Percentiles rank a stretch among this genome's conserved stretches.
Evolutionary conservation across 495 filamentous ascomycete species (phyloP).

Genomic region (Hypoxylon cercidicola): DNA sequence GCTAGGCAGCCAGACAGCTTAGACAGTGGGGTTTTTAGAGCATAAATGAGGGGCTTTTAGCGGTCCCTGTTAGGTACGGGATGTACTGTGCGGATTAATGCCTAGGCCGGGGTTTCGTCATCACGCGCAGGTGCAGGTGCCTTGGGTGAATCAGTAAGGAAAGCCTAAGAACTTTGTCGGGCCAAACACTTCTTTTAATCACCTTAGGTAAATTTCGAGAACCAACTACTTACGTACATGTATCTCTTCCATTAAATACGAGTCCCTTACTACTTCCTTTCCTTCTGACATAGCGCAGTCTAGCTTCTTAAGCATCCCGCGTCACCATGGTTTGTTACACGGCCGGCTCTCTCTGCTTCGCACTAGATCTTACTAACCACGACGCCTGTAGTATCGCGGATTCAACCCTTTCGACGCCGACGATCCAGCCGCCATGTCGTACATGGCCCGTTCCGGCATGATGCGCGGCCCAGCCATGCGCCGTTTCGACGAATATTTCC

Average conservation of each 20-base stretch:
- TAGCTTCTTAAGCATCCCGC: constrained; percentile 10
- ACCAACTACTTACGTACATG: no score
- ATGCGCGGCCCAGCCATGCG: constrained; percentile 50
- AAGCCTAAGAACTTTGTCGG: constrained; percentile 13
- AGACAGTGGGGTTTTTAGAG: not conserved
- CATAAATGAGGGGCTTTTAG: not conserved
- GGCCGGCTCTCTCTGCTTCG: constrained; percentile 12
- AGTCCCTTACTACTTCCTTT: not conserved
- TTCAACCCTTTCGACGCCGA: constrained; percentile 64
- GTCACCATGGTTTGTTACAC: constrained; percentile 33
- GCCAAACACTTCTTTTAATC: not conserved
- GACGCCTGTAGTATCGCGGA: constrained; percentile 43
- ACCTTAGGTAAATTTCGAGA: no score
- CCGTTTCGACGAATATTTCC: constrained; percentile 97
- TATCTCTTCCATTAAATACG: no score
- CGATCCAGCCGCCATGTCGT: constrained; percentile 64
- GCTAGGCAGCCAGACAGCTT: not conserved
- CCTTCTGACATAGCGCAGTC: not conserved
- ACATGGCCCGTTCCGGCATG: constrained; percentile 53
- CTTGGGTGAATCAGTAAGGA: not conserved
- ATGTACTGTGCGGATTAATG: constrained; percentile 31
- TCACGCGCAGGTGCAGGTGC: constrained; percentile 31
- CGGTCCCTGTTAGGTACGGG: not conserved
- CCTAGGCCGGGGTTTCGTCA: constrained; percentile 44
- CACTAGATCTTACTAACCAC: constrained; percentile 27